phyloP scores from a whole-genome alignment of 495 filamentous ascomycete species.

The Hypoxylon subgilvum region DNA sequence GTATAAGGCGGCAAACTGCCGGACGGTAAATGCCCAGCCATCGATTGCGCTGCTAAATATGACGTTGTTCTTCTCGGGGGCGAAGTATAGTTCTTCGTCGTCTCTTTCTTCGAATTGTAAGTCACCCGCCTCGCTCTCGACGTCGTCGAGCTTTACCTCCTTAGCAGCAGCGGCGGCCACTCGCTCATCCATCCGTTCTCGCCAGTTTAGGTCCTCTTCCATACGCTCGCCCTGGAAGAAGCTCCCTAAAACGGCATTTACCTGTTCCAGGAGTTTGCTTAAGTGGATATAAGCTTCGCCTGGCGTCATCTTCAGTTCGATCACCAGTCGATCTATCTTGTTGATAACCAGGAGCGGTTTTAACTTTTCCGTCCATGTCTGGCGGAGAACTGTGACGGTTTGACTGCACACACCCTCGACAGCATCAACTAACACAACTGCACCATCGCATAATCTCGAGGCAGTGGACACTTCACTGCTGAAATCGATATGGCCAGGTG shows the following conservation, averaged over 20 bases:
- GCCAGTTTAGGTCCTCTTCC: conserved; percentile 97
- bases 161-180: conserved; percentile 65
- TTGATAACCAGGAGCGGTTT: conserved; percentile 96
- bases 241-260: conserved; percentile 95
- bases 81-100: conserved; percentile 97
- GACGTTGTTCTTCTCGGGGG: conserved; percentile 97
- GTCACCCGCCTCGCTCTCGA: conserved; percentile 60
- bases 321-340: conserved; percentile 94
- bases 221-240: conserved; percentile 98
- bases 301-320: conserved; percentile 90
- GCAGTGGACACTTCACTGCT: conserved; percentile 97
- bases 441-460: conserved; percentile 92
- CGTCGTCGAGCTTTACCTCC: conserved; percentile 53
- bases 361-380: conserved; percentile 94
- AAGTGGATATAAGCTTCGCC: conserved; percentile 88
- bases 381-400: conserved; percentile 93
- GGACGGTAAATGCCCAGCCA: conserved; percentile 96
- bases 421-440: conserved; percentile 93
- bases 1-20: conserved; percentile 91
- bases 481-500: conserved; percentile 97
- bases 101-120: conserved; percentile 86
- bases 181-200: conserved; percentile 87
- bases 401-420: conserved; percentile 98
- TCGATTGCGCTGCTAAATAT: conserved; percentile 98
- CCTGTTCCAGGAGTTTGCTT: conserved; percentile 88